These are phyloP conservation scores for Pythium sp. DNA, from an alignment of 352 stramenopile genomes.

Conservation along the genomic window DNA sequence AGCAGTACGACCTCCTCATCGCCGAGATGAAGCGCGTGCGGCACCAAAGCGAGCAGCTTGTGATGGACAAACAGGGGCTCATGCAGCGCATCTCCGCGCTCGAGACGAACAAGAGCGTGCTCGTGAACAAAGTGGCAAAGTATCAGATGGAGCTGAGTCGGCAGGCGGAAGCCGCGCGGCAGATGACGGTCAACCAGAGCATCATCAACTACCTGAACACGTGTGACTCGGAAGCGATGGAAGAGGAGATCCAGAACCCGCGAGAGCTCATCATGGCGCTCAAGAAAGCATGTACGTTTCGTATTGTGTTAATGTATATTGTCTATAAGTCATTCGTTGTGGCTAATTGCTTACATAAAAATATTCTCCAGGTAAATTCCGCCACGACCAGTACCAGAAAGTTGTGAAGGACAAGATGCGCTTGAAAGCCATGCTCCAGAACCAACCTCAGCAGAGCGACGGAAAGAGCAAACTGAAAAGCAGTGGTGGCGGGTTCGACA, in stretches of 20 bases:
- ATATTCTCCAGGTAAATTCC: slow-evolving; percentile 35
- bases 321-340: neutral
- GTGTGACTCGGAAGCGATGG: slow-evolving; percentile 59
- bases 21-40: slow-evolving; percentile 57
- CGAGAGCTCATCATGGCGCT: slow-evolving; percentile 70
- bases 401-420: slow-evolving; percentile 74
- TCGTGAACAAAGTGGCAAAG: slow-evolving; percentile 69
- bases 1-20: slow-evolving; percentile 59
- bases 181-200: slow-evolving; percentile 63
- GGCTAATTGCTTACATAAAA: neutral
- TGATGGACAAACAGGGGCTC: slow-evolving; percentile 60
- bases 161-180: slow-evolving; percentile 47
- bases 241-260: slow-evolving; percentile 78
- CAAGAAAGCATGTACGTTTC: slow-evolving; percentile 70
- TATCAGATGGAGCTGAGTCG: slow-evolving; percentile 75
- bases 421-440: slow-evolving; percentile 68
- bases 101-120: slow-evolving; percentile 47
- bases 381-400: slow-evolving; percentile 82
- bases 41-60: slow-evolving; percentile 60
- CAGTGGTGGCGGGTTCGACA: slow-evolving; percentile 17
- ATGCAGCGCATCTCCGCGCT: slow-evolving; percentile 46
- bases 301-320: neutral
- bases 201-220: slow-evolving; percentile 73
- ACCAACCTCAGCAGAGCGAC: slow-evolving; percentile 18
- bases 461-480: slow-evolving; percentile 31